Base-by-base conservation (phyloP, 2,329 filamentous ascomycete genomes). In the Monascus ruber region DNA sequence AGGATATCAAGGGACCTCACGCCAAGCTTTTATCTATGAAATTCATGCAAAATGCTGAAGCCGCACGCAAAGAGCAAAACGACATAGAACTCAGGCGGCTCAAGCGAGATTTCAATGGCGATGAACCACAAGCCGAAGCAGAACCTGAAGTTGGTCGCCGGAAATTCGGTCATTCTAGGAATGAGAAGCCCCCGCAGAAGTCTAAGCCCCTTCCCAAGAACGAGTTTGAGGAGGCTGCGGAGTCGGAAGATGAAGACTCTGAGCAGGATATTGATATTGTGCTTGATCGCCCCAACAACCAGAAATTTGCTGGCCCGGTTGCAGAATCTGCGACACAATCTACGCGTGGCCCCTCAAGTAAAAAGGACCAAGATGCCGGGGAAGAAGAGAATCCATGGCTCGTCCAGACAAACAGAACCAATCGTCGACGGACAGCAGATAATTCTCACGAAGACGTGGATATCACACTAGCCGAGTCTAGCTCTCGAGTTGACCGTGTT, bases 1-100 rank as follows among this genome's bases (percentile, higher is more conserved):
- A 55, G 32, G 59, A 58, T 27, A 52, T 58, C 31, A 59, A 59
- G 31, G 56, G 57, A 11, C 74, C 75, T 0, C 71, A 74, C 49
- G 80, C 81, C 9, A 81, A 77, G 50, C 66, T 98, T 5, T 79
- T 85, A 62, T 74, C 76, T 37, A 86, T 98, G 81, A 85, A 85
- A 44, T 98, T 98, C 59, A 96, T 98, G 91, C 79, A 82, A 52
- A 86, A 82, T 48, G 85, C 87, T 1, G 88, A 95, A 54, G 83
- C 81, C 26, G 72, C 79, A 31, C 78, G 79, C 52, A 87, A 81
- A 60, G 77, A 81, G 46, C 75, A 79, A 41, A 95, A 96, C 49
- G 85, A 94, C 51, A 82, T 84, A 40, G 76, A 85, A 41, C 66
- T 85, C 8, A 72, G 68, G 58, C 71, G 78, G 49, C 76, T 95